Conservation (phyloP, 148 eudicot genomes). For the Heliamphora exappendiculata region DNA sequence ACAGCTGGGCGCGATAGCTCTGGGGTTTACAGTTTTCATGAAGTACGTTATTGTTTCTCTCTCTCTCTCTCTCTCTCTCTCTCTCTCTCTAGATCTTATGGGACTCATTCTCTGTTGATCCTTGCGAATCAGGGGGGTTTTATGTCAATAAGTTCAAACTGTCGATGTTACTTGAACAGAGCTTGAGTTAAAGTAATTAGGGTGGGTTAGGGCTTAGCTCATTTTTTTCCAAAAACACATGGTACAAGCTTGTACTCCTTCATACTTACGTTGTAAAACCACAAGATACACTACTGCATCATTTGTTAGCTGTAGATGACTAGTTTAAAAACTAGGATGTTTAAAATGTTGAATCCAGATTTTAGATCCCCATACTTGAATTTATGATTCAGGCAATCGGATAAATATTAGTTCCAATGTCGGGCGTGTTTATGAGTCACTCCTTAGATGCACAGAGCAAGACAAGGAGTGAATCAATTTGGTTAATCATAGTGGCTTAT, state of each 20-base stretch:
- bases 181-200: background rate
- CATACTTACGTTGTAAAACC: background rate
- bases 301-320: background rate
- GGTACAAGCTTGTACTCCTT: background rate
- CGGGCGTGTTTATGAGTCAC: background rate
- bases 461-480: background rate
- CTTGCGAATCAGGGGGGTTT: background rate
- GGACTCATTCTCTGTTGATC: background rate
- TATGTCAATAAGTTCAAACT: background rate
- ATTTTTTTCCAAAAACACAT: background rate
- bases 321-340: background rate
- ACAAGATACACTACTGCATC: background rate
- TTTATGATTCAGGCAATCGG: background rate
- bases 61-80: too few relatives aligned
- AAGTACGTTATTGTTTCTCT: conserved; percentile 32
- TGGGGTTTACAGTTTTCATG: conserved; percentile 54
- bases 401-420: background rate
- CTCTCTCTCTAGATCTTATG: too few relatives aligned
- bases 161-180: background rate
- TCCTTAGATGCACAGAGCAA: background rate
- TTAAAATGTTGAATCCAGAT: background rate
- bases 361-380: background rate
- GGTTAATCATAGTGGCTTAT: background rate
- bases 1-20: conserved; percentile 43
- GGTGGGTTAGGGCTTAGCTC: background rate